Base-by-base conservation (phyloP, 2,329 filamentous ascomycete genomes). In the Pleomassaria siparia region DNA sequence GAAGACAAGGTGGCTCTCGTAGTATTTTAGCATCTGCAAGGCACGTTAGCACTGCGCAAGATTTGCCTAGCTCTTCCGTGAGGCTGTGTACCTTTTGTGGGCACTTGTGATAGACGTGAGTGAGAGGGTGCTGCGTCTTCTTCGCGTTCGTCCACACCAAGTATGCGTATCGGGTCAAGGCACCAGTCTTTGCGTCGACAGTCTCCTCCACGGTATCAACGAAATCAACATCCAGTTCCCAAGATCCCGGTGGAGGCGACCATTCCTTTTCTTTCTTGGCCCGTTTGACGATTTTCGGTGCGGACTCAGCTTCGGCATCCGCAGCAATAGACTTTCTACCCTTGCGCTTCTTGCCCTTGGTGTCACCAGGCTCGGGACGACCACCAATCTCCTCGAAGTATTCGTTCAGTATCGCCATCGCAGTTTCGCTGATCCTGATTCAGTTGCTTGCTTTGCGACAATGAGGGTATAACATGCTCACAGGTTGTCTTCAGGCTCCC, bases 401-500 rank as follows among this genome's bases (percentile, higher is more conserved):
- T 9, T 82, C 81, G 4, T 81, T 71, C 0, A 92, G 75, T 1
- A 87, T 76, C 11, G 84, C 75, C 20, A 55, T 47, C 2, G 75
- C 75, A 15, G 69, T 70, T 8, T 53, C 41, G 63, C 67, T 63
- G 46, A 15, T 22, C 6, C 25, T 29, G 3, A n/a, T 44, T 63
- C 41, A 49, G 44, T 37, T 30, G 30, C 29, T 28, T 3, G 21
- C 25, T 9, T 12, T 13, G 16, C 10, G 4, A 3, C 3, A 13
- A 26, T 20, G 11, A 15, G 18, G 2, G 6, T 21, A 18, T 8
- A 42, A 39, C 13, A 22, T 11, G 55, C 78, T 49, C 70, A 84
- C 81, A 89, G 73, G 57, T 91, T 91, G 10, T 83, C 82, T 58
- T 89, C 85, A 0, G 87, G 85, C 64, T 94, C 89, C 88, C 88